Percentiles rank a stretch among this genome's conserved stretches.
Evolutionary conservation across 495 filamentous ascomycete species (phyloP).

Genomic region (Tuber magnatum): DNA sequence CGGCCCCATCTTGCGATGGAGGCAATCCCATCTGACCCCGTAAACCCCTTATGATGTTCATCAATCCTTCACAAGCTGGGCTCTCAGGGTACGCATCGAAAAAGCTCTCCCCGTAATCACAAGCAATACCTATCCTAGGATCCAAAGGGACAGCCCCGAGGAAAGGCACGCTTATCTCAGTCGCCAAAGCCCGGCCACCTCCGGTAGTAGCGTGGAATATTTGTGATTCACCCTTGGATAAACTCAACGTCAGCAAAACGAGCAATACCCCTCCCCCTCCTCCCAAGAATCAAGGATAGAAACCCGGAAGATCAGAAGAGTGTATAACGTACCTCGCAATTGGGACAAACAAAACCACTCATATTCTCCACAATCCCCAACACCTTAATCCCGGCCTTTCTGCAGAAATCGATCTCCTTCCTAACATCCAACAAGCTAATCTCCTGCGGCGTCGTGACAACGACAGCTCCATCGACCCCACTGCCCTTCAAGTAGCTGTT

Average conservation of each 20-base stretch:
- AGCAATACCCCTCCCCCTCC: background rate
- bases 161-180: constrained; percentile 79
- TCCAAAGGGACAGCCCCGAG: constrained; percentile 89
- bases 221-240: constrained; percentile 46
- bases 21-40: constrained; percentile 55
- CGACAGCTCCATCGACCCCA: constrained; percentile 83
- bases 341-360: constrained; percentile 90
- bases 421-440: constrained; percentile 86
- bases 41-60: constrained; percentile 64
- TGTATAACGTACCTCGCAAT: constrained; percentile 48
- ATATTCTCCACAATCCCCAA: constrained; percentile 96
- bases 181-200: constrained; percentile 68
- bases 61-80: constrained; percentile 72
- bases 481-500: constrained; percentile 80
- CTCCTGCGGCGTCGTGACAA: constrained; percentile 93
- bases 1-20: constrained; percentile 13
- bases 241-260: constrained; percentile 43
- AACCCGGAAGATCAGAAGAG: background rate
- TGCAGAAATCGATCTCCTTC: constrained; percentile 95
- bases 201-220: constrained; percentile 92
- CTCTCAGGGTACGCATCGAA: constrained; percentile 89
- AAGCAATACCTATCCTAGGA: constrained; percentile 88
- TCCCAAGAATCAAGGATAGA: no score
- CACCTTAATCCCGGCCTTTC: constrained; percentile 82
- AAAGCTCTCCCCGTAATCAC: constrained; percentile 96